phyloP scores from a whole-genome alignment of 768 basidiomycete genomes.

The Scleroderma bovista region DNA sequence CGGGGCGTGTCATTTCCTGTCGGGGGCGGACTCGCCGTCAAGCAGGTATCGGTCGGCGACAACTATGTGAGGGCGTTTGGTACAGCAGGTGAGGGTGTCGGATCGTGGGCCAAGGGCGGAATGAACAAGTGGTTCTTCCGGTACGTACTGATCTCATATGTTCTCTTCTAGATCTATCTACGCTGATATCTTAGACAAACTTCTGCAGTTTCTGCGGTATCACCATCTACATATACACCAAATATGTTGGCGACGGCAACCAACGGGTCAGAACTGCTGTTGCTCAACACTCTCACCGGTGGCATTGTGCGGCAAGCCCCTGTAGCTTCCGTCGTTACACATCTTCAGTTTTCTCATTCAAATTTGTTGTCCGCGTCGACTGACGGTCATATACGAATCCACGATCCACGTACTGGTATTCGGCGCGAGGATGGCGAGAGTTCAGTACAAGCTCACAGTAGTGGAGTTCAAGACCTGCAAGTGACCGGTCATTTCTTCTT shows the following conservation, averaged over 20 bases:
- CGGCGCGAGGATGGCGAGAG: constrained; percentile 45
- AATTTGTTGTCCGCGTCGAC: constrained; percentile 60
- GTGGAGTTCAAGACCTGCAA: constrained; percentile 79
- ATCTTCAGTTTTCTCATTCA: constrained; percentile 63
- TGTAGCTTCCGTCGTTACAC: constrained; percentile 53
- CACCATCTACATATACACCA: constrained; percentile 46
- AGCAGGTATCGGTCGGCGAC: constrained; percentile 73
- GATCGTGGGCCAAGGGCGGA: constrained; percentile 81
- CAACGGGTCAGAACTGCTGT: constrained; percentile 51
- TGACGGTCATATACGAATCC: constrained; percentile 69
- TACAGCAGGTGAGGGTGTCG: constrained; percentile 56
- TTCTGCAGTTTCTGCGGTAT: constrained; percentile 32
- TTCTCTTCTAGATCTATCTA: background rate
- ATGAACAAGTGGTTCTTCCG: constrained; percentile 77
- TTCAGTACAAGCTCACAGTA: constrained; percentile 71
- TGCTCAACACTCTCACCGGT: constrained; percentile 75
- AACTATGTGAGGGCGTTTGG: constrained; percentile 68
- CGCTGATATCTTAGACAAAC: constrained; percentile 32
- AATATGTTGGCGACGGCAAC: constrained; percentile 58
- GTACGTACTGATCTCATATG: constrained; percentile 36
- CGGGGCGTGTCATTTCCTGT: constrained; percentile 73
- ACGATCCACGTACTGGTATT: constrained; percentile 60
- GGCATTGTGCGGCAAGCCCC: constrained; percentile 50
- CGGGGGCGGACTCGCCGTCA: constrained; percentile 62
- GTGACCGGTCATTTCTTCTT: constrained; percentile 74